These are phyloP conservation scores for Hawksworthiomyces lignivorus DNA, from an alignment of 2,329 filamentous ascomycete species.

Conservation along the genomic window DNA sequence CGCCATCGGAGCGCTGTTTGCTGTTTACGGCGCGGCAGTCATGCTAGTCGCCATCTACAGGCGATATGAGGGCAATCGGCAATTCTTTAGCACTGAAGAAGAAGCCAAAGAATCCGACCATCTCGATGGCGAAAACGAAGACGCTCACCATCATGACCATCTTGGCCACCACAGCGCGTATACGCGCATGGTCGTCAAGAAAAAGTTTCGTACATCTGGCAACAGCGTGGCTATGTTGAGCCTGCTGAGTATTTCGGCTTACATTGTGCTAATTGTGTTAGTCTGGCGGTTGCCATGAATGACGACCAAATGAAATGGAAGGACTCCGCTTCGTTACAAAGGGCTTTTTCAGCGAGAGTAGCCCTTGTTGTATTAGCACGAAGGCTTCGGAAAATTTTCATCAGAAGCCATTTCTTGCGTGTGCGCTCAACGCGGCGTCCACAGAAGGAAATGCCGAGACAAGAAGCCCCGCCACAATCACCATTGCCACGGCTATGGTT, in stretches of 20 bases:
- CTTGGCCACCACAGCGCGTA: constrained; percentile 17
- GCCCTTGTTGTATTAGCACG: no score
- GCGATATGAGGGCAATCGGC: constrained; percentile 82
- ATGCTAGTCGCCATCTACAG: constrained; percentile 77
- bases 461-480: no score
- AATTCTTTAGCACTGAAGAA: constrained; percentile 69
- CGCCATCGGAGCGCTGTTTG: constrained; percentile 90
- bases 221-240: constrained; percentile 55
- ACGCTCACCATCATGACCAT: constrained; percentile 15
- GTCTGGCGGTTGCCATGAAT: constrained; percentile 11
- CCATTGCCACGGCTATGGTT: no score
- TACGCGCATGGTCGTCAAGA: constrained; percentile 31
- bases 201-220: constrained; percentile 56
- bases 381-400: no score
- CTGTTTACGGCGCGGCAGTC: constrained; percentile 80
- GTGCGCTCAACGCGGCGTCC: no score
- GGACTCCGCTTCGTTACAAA: no score
- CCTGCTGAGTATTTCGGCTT: constrained; percentile 47
- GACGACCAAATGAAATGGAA: no score
- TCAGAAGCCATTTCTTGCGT: no score
- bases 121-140: constrained; percentile 10
- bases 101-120: constrained; percentile 21
- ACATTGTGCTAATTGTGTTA: constrained; percentile 48
- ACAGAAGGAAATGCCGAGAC: no score
- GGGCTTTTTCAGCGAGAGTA: no score